Base-by-base conservation (phyloP, 176 grass and related monocot genomes). In the Elymus sibiricus region DNA sequence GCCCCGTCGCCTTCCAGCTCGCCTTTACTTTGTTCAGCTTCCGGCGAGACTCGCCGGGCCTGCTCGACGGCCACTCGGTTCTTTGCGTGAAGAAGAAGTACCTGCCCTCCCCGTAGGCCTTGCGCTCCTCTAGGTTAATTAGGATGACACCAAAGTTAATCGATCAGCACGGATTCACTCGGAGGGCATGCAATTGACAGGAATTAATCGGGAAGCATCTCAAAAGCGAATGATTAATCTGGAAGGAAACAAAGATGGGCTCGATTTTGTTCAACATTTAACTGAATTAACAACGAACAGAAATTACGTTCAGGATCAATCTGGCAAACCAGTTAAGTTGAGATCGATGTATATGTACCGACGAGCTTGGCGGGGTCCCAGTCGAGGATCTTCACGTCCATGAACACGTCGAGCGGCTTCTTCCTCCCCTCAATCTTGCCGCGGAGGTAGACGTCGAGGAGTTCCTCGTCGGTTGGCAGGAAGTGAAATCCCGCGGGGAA, bases 381-480 rank as follows among this genome's bases (percentile, higher is more conserved):
- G 0, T 76, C 7, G 78, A 86, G 83, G 38, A 89, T 10, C 5
- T 3, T 0, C 42, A 85, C 77, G 9, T 89, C 76, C 21, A 70
- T 86, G 49, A 89, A 3, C 22, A 86, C 11, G 0, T 39, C 3
- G 37, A 82, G 78, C 14, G 83, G 88, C 5, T 2, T 61, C 37
- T 8, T 0, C 6, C 0, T 26, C n/a, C 70, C 70, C 21, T 89
- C 83, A 6, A 89, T 85, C 82, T 85, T 85, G 70, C 27, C 0
- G 22, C 83, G 83, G 47, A 89, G 88, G 70, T 89, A 81, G 83
- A 59, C 25, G 2, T 31, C 62, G n/a, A 89, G 6, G 49, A 89
- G 70, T 62, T 89, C 78, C 4, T 17, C 2, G 4, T 85, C 78
- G 4, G 9, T 76, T 8, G 70, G 88, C 38, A 39, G 1, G 83